Conservation (phyloP, 2,329 filamentous ascomycete species). For the Paraphaeosphaeria sporulosa region DNA sequence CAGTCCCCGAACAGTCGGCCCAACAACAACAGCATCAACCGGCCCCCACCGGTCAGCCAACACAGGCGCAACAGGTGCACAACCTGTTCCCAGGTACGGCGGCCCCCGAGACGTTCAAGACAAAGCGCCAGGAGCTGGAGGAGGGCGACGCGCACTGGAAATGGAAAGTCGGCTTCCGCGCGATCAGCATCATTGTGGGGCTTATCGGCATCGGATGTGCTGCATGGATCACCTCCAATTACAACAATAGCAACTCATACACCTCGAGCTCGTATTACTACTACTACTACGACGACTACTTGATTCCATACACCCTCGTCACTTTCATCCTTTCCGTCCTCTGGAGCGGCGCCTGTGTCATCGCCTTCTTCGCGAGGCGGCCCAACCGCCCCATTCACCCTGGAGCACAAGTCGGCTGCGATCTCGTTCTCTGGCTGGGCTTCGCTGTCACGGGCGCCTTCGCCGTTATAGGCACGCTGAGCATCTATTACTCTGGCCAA, state of each 20-base stretch:
- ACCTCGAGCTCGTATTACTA: not conserved
- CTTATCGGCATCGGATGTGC: slow-evolving; percentile 44
- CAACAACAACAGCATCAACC: not conserved
- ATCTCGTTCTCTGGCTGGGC: slow-evolving; percentile 47
- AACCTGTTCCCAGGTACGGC: not conserved
- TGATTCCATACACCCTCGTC: slow-evolving; percentile 33
- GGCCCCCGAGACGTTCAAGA: slow-evolving; percentile 16
- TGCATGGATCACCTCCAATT: slow-evolving; percentile 30
- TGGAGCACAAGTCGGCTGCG: slow-evolving; percentile 43
- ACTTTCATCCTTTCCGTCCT: slow-evolving; percentile 41
- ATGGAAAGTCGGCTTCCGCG: slow-evolving; percentile 39
- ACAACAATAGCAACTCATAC: not conserved
- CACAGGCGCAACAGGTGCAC: slow-evolving; percentile 3
- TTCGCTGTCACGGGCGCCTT: slow-evolving; percentile 40
- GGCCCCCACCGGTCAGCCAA: not conserved
- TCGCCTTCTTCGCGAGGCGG: slow-evolving; percentile 32
- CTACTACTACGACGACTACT: slow-evolving; percentile 25
- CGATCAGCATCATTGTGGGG: slow-evolving; percentile 30
- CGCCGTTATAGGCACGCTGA: slow-evolving; percentile 24
- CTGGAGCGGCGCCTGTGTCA: slow-evolving; percentile 38
- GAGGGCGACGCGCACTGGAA: slow-evolving; percentile 39
- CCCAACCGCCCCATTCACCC: slow-evolving; percentile 41
- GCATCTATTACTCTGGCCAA: slow-evolving; percentile 27
- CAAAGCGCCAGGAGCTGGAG: slow-evolving; percentile 34
- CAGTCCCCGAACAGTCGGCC: not conserved